Base-by-base conservation (phyloP, 2,329 filamentous ascomycete species). In the Phyllosticta capitalensis region DNA sequence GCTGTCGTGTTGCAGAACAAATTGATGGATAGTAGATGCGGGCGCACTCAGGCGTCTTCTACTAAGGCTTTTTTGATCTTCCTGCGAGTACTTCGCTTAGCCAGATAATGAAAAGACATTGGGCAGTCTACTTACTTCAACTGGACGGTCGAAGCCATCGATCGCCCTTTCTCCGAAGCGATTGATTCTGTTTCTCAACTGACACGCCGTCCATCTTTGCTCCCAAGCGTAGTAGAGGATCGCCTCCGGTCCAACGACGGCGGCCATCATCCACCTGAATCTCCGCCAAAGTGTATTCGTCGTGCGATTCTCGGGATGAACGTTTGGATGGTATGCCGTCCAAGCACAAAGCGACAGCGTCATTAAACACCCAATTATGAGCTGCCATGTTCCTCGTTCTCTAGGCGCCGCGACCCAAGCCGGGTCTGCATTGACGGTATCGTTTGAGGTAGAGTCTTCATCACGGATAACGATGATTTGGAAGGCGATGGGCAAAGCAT, bases 251-350 rank as follows among this genome's bases (percentile, higher is more conserved):
- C 62, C 38, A 33, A 66, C 58, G 6, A 67, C 58, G 6, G 63
- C 64, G 51, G 65, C 62, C 2, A 60, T 14, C 62, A 67, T 68
- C 65, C 67, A 67, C 14, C 54, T 10, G 1, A 62, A 1, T 26
- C 64, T 58, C n/a, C 63, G 59, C 1, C 58, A 14, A 1, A 63
- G 30, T 9, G 33, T 20, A 1, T 49, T 28, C 51, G 59, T 61
- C 12, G 49, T 9, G 1, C 30, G 51, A 4, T 38, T 48, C 19
- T 30, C 22, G 2, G 58, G 21, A 12, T 54, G 55, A 2, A 69
- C 55, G 54, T 69, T 68, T 3, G 67, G 67, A 61, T 68, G 67
- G 30, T 67, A 67, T 30, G 67, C 63, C 10, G 64, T 67, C 65
- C 65, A 69, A 0, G 66, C 65, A 49, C 67, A 68, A 1, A 69